Evolutionary conservation across 306 rosid species (phyloP).

Genomic region (Vigna reflexopilosa): DNA sequence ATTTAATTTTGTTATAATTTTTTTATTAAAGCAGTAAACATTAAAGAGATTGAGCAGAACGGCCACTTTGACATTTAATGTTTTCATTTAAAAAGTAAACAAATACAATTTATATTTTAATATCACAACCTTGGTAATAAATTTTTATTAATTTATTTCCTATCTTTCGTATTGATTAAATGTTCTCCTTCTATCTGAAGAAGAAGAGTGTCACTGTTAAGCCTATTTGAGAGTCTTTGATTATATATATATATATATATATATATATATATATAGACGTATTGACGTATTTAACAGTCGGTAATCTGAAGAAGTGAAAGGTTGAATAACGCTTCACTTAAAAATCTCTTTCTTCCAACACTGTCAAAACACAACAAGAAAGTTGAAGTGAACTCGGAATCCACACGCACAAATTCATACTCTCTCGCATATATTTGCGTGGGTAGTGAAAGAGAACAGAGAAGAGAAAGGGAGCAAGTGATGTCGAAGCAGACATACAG

Average conservation of each 20-base stretch:
- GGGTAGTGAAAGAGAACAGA: not conserved
- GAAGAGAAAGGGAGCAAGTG: not conserved
- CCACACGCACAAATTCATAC: not conserved
- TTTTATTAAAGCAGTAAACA: no score
- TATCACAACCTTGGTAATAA: not conserved
- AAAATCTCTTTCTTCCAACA: not conserved
- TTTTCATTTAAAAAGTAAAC: not conserved
- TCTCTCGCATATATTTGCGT: not conserved
- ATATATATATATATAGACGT: no score
- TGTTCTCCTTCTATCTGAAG: not conserved
- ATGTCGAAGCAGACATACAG: constrained; percentile 83
- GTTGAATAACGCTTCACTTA: not conserved
- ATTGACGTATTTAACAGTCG: not conserved
- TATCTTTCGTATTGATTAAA: not conserved
- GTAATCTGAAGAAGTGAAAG: not conserved
- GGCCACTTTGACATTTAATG: not conserved
- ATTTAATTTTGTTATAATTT: no score
- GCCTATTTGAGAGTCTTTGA: no score
- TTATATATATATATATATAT: no score
- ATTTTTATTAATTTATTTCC: not conserved
- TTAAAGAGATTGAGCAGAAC: not conserved
- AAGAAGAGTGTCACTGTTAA: no score
- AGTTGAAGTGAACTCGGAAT: not conserved
- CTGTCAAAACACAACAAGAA: not conserved
- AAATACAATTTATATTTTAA: not conserved